Evolutionary conservation across 768 basidiomycete genomes (phyloP).

Genomic region (Rubroboletus satanas): DNA sequence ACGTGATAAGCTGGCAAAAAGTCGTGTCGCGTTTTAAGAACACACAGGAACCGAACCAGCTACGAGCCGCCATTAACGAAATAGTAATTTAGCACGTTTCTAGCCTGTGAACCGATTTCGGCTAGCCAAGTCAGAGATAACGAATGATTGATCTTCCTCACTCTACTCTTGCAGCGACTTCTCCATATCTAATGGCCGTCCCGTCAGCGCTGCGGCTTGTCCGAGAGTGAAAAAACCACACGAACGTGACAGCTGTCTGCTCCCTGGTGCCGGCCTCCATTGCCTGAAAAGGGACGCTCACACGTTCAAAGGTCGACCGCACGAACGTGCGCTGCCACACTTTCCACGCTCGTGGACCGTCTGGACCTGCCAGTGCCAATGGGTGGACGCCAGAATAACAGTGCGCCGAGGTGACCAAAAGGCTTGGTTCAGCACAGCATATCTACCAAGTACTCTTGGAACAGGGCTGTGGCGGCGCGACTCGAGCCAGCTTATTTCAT

Average conservation of each 20-base stretch:
- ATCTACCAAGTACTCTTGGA: neutral
- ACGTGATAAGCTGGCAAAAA: slow-evolving; percentile 16
- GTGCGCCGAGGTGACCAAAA: neutral
- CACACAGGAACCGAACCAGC: slow-evolving; percentile 16
- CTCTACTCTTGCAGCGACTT: slow-evolving; percentile 12
- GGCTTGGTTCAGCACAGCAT: neutral
- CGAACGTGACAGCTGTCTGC: slow-evolving; percentile 16
- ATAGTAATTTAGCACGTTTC: slow-evolving; percentile 24
- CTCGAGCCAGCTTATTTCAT: neutral
- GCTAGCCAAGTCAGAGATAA: slow-evolving; percentile 15
- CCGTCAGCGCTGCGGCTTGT: neutral
- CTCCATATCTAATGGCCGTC: neutral
- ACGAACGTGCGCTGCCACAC: slow-evolving; percentile 13
- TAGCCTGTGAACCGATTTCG: slow-evolving; percentile 21
- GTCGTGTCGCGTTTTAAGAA: slow-evolving; percentile 22
- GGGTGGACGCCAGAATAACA: neutral
- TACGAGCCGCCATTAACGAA: slow-evolving; percentile 6
- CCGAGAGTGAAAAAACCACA: neutral
- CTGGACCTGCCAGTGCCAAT: too few relatives aligned
- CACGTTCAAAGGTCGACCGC: slow-evolving; percentile 6
- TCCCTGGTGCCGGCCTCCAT: neutral
- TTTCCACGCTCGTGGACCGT: neutral
- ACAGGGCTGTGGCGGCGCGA: neutral
- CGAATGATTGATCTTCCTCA: slow-evolving; percentile 5
- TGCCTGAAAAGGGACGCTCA: neutral